Evolutionary conservation across 2,329 filamentous ascomycete genomes (phyloP).

Genomic region (Bipolaris sorokiniana): DNA sequence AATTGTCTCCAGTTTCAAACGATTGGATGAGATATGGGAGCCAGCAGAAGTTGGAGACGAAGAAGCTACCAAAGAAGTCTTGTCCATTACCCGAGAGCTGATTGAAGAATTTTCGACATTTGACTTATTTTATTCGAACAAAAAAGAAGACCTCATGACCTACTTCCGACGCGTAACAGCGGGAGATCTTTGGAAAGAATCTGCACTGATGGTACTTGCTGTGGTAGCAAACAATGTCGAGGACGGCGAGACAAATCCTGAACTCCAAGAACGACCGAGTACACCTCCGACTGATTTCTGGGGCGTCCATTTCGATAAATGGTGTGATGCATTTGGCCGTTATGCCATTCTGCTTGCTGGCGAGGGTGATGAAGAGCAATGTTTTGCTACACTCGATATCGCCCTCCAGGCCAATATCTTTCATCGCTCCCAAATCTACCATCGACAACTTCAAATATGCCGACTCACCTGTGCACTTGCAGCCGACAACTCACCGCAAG

Average conservation of each 20-base stretch:
- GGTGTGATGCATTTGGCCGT: slow-evolving; percentile 89
- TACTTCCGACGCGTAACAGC: slow-evolving; percentile 44
- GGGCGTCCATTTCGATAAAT: slow-evolving; percentile 79
- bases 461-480: slow-evolving; percentile 86
- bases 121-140: slow-evolving; percentile 63
- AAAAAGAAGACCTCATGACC: slow-evolving; percentile 50
- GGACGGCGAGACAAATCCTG: slow-evolving; percentile 37
- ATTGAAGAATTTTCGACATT: slow-evolving; percentile 67
- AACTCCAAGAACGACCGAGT: slow-evolving; percentile 38
- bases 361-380: slow-evolving; percentile 69
- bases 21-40: slow-evolving; percentile 51
- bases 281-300: slow-evolving; percentile 65
- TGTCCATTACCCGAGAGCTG: slow-evolving; percentile 64
- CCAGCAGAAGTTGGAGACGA: slow-evolving; percentile 57
- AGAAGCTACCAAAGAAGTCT: slow-evolving; percentile 61
- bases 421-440: slow-evolving; percentile 69
- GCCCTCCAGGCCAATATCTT: slow-evolving; percentile 84
- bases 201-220: slow-evolving; percentile 44
- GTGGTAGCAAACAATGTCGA: slow-evolving; percentile 44
- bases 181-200: slow-evolving; percentile 45
- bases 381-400: slow-evolving; percentile 80
- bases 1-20: slow-evolving; percentile 52
- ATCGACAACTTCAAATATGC: slow-evolving; percentile 75
- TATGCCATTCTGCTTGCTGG: slow-evolving; percentile 80
- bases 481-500: slow-evolving; percentile 76